Evolutionary conservation across 345 rosid genomes (phyloP).

Genomic region (Cochlearia excelsa): DNA sequence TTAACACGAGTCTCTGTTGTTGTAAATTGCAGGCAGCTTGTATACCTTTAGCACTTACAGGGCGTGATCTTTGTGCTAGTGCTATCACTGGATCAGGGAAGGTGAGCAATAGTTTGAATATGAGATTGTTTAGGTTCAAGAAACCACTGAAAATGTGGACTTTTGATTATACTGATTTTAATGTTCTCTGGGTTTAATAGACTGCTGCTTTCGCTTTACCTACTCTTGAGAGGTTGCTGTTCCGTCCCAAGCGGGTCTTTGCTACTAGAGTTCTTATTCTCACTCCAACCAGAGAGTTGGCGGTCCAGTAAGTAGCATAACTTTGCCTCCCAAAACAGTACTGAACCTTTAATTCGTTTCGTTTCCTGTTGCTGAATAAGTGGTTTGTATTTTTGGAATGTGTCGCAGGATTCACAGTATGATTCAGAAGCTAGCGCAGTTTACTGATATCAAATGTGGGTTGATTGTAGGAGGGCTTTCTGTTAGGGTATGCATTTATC

Average conservation of each 20-base stretch:
- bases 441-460: constrained; percentile 87
- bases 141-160: neutral
- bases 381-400: neutral
- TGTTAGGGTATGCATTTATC: constrained; percentile 53
- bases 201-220: constrained; percentile 95
- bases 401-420: constrained; percentile 87
- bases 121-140: constrained; percentile 1
- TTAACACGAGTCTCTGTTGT: constrained; percentile 11
- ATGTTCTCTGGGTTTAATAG: constrained; percentile 40
- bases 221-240: constrained; percentile 80
- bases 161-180: constrained; percentile 8
- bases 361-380: neutral
- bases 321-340: neutral
- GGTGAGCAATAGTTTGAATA: constrained; percentile 40
- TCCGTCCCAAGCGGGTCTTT: constrained; percentile 76
- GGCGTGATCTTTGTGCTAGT: constrained; percentile 97
- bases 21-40: constrained; percentile 68
- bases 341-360: neutral
- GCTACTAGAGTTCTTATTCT: constrained; percentile 91
- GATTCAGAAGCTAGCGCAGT: constrained; percentile 82
- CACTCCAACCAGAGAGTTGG: constrained; percentile 92
- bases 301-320: constrained; percentile 68
- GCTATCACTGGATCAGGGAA: constrained; percentile 98
- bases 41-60: constrained; percentile 77
- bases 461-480: constrained; percentile 94